phyloP scores from a whole-genome alignment of 176 grass and related monocot species.

The Aegilops speltoides region DNA sequence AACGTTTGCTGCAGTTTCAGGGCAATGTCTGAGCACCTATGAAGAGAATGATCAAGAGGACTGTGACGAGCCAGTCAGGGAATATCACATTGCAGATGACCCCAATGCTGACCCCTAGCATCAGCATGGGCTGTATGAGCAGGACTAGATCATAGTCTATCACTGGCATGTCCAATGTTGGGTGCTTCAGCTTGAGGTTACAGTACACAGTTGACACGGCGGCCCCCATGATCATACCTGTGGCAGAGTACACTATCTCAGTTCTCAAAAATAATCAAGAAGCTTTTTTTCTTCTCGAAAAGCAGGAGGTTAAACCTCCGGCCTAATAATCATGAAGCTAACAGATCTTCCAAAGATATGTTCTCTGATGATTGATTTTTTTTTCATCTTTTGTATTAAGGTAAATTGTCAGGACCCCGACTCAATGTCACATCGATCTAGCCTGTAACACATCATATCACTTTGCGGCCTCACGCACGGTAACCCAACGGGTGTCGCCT shows the following conservation, averaged over 20 bases:
- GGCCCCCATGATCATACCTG: conserved; percentile 87
- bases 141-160: conserved; percentile 79
- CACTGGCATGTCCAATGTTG: conserved; percentile 67
- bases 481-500: too few relatives aligned
- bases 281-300: too few relatives aligned
- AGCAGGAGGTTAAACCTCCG: too few relatives aligned
- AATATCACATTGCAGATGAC: conserved; percentile 75
- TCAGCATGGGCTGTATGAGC: conserved; percentile 85
- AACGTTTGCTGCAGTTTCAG: background rate
- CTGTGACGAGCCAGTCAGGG: conserved; percentile 74
- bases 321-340: background rate
- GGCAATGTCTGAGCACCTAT: conserved; percentile 36
- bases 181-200: conserved; percentile 79
- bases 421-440: too few relatives aligned
- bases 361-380: background rate
- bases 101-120: conserved; percentile 87
- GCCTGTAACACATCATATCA: too few relatives aligned
- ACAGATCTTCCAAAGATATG: background rate
- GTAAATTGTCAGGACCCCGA: too few relatives aligned
- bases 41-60: conserved; percentile 70
- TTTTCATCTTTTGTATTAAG: background rate
- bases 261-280: background rate
- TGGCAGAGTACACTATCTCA: background rate
- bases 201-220: conserved; percentile 73
- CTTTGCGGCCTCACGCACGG: too few relatives aligned